Evolutionary conservation across 257 asterid species (phyloP).

Genomic region (Solanum okadae): DNA sequence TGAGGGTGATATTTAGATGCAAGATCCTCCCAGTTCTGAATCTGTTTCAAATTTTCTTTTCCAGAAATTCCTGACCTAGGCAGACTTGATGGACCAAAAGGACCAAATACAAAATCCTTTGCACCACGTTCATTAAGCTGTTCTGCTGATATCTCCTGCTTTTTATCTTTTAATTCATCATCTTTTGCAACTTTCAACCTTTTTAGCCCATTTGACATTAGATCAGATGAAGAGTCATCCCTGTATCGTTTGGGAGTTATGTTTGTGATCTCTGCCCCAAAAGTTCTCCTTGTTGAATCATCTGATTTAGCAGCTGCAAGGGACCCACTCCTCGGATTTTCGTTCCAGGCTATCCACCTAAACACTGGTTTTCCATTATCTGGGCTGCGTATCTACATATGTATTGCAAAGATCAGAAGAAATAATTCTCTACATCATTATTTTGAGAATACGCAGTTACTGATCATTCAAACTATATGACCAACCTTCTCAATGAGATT

Average conservation of each 20-base stretch:
- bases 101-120: constrained; percentile 54
- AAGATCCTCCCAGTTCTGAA: constrained; percentile 26
- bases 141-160: constrained; percentile 3
- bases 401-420: not conserved
- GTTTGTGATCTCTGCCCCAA: constrained; percentile 57
- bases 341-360: constrained; percentile 45
- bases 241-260: constrained; percentile 27
- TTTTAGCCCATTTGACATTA: constrained; percentile 11
- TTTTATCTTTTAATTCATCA: not conserved
- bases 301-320: constrained; percentile 15
- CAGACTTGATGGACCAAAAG: constrained; percentile 38
- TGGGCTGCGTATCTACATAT: constrained; percentile 39
- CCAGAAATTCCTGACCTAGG: constrained; percentile 7
- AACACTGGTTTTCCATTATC: constrained; percentile 58
- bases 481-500: constrained; percentile 65
- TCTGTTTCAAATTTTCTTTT: constrained; percentile 16
- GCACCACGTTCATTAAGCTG: constrained; percentile 22
- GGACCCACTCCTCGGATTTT: constrained; percentile 11
- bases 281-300: constrained; percentile 36
- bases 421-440: not conserved
- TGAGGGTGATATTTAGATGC: constrained; percentile 34
- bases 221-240: constrained; percentile 15
- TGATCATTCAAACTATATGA: not conserved
- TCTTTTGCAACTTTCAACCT: constrained; percentile 6
- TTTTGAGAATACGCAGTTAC: not conserved